These are phyloP conservation scores for Physcomitrellopsis africana DNA, from an alignment of 225 moss, liverwort and hornwort species.

Conservation along the genomic window DNA sequence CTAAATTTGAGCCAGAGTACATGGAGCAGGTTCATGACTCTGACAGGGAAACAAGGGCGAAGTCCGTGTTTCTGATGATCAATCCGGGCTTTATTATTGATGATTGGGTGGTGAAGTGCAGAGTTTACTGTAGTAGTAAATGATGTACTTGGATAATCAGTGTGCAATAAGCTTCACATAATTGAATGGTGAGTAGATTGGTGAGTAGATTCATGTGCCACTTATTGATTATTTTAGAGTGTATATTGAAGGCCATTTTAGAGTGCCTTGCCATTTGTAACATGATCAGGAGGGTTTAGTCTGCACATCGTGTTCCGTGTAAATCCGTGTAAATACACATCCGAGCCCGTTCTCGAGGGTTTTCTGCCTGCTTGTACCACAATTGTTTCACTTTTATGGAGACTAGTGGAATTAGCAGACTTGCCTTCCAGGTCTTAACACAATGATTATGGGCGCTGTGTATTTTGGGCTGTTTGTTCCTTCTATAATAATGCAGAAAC, in stretches of 20 bases:
- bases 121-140: conserved; percentile 58
- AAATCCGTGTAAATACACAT: conserved; percentile 38
- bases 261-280: conserved; percentile 56
- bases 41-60: conserved; percentile 30
- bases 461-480: no score
- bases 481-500: no score
- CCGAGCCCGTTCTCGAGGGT: conserved; percentile 16
- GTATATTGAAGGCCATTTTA: conserved; percentile 45
- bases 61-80: conserved; percentile 56
- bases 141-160: conserved; percentile 21
- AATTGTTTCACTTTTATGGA: background rate
- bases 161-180: background rate
- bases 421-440: background rate
- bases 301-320: conserved; percentile 46
- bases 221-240: conserved; percentile 19
- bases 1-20: conserved; percentile 37
- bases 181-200: conserved; percentile 29
- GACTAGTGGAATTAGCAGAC: no score
- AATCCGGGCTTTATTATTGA: conserved; percentile 57
- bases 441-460: no score
- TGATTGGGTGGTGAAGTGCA: conserved; percentile 43
- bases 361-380: background rate
- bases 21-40: conserved; percentile 54
- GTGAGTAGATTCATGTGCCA: conserved; percentile 15
- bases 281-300: conserved; percentile 35